Evolutionary conservation across 768 basidiomycete genomes (phyloP).

Genomic region (Rhizopogon rudus): DNA sequence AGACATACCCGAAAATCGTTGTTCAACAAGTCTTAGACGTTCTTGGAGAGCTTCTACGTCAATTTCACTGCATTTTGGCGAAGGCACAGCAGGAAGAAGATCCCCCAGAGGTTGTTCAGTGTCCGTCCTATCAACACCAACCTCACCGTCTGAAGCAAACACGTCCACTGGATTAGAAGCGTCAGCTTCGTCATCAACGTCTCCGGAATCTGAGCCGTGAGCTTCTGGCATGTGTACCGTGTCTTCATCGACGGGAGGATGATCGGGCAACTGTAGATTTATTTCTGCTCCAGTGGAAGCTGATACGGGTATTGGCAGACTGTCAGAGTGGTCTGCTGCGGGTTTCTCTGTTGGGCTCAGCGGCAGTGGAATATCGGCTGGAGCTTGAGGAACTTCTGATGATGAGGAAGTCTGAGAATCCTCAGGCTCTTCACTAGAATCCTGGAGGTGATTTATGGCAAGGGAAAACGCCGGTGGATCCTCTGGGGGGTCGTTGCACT

Average conservation of each 20-base stretch:
- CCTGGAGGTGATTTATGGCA: not conserved
- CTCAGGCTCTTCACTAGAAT: not conserved
- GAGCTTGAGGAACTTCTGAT: not conserved
- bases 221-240: not conserved
- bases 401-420: not conserved
- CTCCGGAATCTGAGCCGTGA: not conserved
- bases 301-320: not conserved
- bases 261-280: not conserved
- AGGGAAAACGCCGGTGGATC: not conserved
- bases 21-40: conserved; percentile 65
- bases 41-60: conserved; percentile 59
- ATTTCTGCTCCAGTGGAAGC: not conserved
- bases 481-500: not conserved
- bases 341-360: no score
- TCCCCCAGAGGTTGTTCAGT: not conserved
- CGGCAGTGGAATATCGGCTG: not conserved
- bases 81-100: not conserved
- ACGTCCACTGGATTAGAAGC: not conserved
- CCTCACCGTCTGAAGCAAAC: not conserved
- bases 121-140: not conserved
- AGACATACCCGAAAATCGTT: conserved; percentile 63
- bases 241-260: not conserved
- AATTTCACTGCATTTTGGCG: conserved; percentile 4
- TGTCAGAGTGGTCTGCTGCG: not conserved
- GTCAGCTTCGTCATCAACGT: not conserved